phyloP scores from a whole-genome alignment of 441 rosid genomes.

The Flueggea neowawraea region DNA sequence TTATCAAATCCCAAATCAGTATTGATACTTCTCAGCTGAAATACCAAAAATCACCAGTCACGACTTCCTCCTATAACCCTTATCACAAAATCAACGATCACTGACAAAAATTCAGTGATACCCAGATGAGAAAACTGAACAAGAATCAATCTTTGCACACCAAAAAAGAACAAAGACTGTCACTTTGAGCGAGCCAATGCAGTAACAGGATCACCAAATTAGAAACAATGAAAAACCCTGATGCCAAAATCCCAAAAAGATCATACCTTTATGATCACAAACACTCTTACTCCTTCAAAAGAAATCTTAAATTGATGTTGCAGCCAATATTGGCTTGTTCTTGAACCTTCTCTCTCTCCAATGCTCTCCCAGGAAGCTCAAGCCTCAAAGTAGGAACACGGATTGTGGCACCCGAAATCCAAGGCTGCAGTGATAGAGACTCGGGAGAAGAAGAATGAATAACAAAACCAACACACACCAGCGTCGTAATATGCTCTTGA shows the following conservation, averaged over 20 bases:
- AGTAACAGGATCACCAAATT: background rate
- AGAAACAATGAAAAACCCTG: slow-evolving; percentile 1
- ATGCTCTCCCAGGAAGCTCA: slow-evolving; percentile 5
- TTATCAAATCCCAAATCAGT: slow-evolving; percentile 13
- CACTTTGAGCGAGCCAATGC: slow-evolving; percentile 6
- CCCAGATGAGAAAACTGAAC: slow-evolving; percentile 5
- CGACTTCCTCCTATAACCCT: slow-evolving; percentile 3
- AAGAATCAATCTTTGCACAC: slow-evolving; percentile 1
- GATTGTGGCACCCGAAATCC: slow-evolving; percentile 37
- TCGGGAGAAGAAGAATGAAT: background rate
- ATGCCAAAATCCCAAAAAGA: slow-evolving; percentile 1
- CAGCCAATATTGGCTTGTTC: slow-evolving; percentile 2
- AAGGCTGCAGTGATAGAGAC: slow-evolving; percentile 14
- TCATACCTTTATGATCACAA: slow-evolving; percentile 3
- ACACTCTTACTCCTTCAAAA: background rate
- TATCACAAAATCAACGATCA: background rate
- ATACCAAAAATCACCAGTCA: background rate
- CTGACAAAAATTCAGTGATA: slow-evolving; percentile 1
- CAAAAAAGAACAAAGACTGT: background rate
- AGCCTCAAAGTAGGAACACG: slow-evolving; percentile 26
- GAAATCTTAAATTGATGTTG: background rate
- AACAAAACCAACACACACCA: background rate
- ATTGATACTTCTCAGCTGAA: slow-evolving; percentile 12
- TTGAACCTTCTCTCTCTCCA: background rate
- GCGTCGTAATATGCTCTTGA: background rate